Evolutionary conservation across 306 rosid species (phyloP).

Genomic region (Trifolium pratense): DNA sequence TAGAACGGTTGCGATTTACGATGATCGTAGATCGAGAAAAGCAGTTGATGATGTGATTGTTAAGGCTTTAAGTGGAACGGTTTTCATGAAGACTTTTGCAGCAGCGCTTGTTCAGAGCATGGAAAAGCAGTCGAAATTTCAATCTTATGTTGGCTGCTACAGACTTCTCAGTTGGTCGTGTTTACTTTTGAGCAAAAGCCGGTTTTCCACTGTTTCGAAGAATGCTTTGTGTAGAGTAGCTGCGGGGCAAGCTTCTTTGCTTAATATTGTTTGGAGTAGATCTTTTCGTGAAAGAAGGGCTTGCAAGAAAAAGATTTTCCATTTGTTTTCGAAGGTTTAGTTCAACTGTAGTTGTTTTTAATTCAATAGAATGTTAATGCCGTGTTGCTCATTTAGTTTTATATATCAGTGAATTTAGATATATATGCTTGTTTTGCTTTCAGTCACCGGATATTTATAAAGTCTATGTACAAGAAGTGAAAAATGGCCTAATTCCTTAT

Average conservation of each 20-base stretch:
- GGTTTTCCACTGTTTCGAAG: slow-evolving; percentile 72
- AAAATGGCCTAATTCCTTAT: slow-evolving; percentile 63
- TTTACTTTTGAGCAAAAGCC: slow-evolving; percentile 70
- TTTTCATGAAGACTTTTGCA: slow-evolving; percentile 92
- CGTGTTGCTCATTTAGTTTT: slow-evolving; percentile 33
- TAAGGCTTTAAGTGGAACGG: slow-evolving; percentile 57
- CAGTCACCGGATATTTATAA: slow-evolving; percentile 71
- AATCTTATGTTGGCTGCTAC: slow-evolving; percentile 71
- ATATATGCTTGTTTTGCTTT: slow-evolving; percentile 37
- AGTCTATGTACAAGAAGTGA: slow-evolving; percentile 72
- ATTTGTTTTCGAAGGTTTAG: slow-evolving; percentile 78
- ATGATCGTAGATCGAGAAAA: slow-evolving; percentile 81
- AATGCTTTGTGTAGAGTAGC: slow-evolving; percentile 86
- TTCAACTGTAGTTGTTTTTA: slow-evolving; percentile 18
- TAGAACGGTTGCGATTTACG: slow-evolving; percentile 69
- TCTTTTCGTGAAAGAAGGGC: slow-evolving; percentile 69
- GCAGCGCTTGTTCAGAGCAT: slow-evolving; percentile 82
- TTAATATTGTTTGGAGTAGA: slow-evolving; percentile 56
- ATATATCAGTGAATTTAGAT: not conserved
- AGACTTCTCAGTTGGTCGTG: slow-evolving; percentile 91
- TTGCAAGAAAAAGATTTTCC: slow-evolving; percentile 68
- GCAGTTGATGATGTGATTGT: slow-evolving; percentile 81
- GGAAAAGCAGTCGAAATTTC: slow-evolving; percentile 80
- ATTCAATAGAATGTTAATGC: not conserved
- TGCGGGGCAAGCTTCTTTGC: slow-evolving; percentile 70